phyloP scores from a whole-genome alignment of 208 protist species.

The Vickermania spadyakhi region DNA sequence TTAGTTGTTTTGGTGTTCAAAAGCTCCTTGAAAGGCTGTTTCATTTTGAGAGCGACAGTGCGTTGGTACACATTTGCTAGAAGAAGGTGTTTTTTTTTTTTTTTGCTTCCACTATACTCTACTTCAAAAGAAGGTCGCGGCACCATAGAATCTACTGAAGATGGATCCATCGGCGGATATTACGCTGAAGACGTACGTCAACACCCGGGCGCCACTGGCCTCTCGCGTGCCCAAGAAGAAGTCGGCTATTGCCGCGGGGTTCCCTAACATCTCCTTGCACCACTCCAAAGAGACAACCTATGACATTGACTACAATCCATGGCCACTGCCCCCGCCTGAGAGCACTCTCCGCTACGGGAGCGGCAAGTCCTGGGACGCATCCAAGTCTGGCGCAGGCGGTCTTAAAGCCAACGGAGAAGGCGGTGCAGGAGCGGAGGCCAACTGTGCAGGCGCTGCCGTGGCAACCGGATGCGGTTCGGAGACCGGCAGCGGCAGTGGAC shows the following conservation, averaged over 20 bases:
- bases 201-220: constrained; percentile 46
- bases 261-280: constrained; percentile 25
- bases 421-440: neutral
- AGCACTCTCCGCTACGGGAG: neutral
- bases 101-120: no score
- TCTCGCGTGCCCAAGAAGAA: constrained; percentile 34
- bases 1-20: no score
- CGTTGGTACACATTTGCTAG: no score
- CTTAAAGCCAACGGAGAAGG: neutral
- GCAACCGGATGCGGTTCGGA: neutral
- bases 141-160: no score
- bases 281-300: constrained; percentile 57
- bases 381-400: neutral
- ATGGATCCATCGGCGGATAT: constrained; percentile 16
- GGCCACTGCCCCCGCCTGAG: constrained; percentile 3
- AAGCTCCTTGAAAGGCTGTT: no score
- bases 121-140: no score
- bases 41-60: no score
- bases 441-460: neutral
- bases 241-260: constrained; percentile 2
- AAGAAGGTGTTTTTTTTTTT: no score
- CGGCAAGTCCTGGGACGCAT: neutral
- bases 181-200: constrained; percentile 64
- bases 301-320: constrained; percentile 34
- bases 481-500: neutral